Evolutionary conservation across 371 early-diverging fungal genomes (phyloP).

Genomic region (Rhizopus sp.): DNA sequence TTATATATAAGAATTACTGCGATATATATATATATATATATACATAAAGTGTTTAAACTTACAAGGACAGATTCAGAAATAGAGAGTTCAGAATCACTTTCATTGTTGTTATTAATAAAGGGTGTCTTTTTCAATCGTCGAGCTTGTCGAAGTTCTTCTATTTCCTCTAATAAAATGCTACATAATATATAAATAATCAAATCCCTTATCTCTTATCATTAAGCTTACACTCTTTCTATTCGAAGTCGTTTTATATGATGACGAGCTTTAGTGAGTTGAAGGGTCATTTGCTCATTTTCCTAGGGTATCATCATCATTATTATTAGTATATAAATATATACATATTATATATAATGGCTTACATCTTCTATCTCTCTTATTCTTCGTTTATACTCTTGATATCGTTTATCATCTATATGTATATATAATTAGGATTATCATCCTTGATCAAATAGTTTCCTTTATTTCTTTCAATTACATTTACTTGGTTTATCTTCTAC

Average conservation of each 20-base stretch:
- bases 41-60: neutral
- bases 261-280: slow-evolving; percentile 19
- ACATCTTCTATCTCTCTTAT: slow-evolving; percentile 67
- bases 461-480: slow-evolving; percentile 9
- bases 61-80: slow-evolving; percentile 25
- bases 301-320: neutral
- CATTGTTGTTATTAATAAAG: slow-evolving; percentile 2
- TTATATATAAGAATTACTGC: slow-evolving; percentile 19
- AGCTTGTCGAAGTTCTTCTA: slow-evolving; percentile 15
- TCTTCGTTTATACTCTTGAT: slow-evolving; percentile 58
- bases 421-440: neutral
- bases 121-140: slow-evolving; percentile 2
- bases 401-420: slow-evolving; percentile 44
- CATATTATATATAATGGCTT: slow-evolving; percentile 10
- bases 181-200: neutral
- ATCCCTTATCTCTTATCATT: slow-evolving; percentile 1
- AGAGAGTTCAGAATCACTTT: slow-evolving; percentile 30
- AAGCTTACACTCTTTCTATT: slow-evolving; percentile 45
- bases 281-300: slow-evolving; percentile 24
- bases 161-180: slow-evolving; percentile 27
- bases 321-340: neutral
- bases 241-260: slow-evolving; percentile 50
- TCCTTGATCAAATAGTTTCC: slow-evolving; percentile 3
- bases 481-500: slow-evolving; percentile 11
- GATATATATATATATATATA: no score